These are phyloP conservation scores for Debaryomyces maramus DNA, from an alignment of 805 yeast genomes.

Conservation along the genomic window DNA sequence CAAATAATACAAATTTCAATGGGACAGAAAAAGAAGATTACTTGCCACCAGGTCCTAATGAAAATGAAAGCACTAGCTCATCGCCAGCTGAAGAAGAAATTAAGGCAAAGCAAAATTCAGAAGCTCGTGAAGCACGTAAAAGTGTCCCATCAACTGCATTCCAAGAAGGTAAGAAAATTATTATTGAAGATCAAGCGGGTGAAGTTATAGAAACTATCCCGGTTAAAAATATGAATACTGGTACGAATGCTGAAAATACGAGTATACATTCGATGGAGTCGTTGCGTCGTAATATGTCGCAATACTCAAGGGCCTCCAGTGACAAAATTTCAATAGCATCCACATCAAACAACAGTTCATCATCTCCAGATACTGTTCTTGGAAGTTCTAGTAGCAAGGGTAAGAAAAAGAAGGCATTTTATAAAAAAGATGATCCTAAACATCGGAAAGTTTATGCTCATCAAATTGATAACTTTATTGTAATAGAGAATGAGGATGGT, in stretches of 20 bases:
- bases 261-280: slow-evolving; percentile 45
- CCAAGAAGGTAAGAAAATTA: slow-evolving; percentile 67
- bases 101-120: slow-evolving; percentile 1
- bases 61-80: slow-evolving; percentile 8
- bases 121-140: slow-evolving; percentile 11
- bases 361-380: slow-evolving; percentile 5
- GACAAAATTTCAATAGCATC: slow-evolving; percentile 5
- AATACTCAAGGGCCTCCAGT: slow-evolving; percentile 30
- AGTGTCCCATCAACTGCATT: slow-evolving; percentile 35
- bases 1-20: slow-evolving; percentile 4
- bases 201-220: slow-evolving; percentile 65
- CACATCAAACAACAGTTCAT: slow-evolving; percentile 8
- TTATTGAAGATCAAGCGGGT: slow-evolving; percentile 83
- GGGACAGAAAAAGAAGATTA: slow-evolving; percentile 7
- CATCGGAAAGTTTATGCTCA: slow-evolving; percentile 62
- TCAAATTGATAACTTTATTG: slow-evolving; percentile 71
- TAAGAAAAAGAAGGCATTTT: slow-evolving; percentile 23
- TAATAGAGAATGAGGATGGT: slow-evolving; percentile 90
- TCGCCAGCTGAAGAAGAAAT: slow-evolving; percentile 2
- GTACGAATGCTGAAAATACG: slow-evolving; percentile 13
- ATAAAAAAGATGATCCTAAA: slow-evolving; percentile 30
- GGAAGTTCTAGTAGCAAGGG: slow-evolving; percentile 6
- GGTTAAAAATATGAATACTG: slow-evolving; percentile 18
- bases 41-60: too few relatives aligned
- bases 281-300: slow-evolving; percentile 35